Evolutionary conservation across 139 green algal species (phyloP), one percentile per base, ranked within the genome.

Genomic region (Astrephomene gubernaculifera): DNA sequence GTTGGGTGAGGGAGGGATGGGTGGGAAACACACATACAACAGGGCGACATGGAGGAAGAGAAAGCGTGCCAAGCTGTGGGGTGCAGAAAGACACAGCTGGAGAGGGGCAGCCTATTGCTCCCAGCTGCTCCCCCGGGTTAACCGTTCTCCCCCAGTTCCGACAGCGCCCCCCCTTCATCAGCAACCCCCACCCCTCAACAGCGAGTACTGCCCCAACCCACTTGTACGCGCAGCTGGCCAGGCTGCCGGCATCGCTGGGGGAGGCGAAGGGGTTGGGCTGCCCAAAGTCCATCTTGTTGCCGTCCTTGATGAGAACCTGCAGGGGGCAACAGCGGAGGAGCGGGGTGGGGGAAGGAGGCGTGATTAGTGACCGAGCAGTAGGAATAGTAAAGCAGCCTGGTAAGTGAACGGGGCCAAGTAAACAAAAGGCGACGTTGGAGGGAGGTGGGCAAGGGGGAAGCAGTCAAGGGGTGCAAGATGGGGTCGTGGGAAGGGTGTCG

Each of bases 211-310:
- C 25, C 60, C 14, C 60, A 68, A 33, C 60, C 61, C 54, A 93
- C 93, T 86, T 94, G 91, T 96, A 96, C 21, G 88, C 91, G 9
- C 87, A 90, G 44, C 88, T 91, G 1, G 93, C 91, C 31, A 95
- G 87, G 71, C 94, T 87, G 45, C 95, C 90, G 14, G 91, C 81
- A 31, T 87, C 90, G 36, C 92, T 89, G 27, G 82, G 81, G 2
- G 78, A 88, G 0, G 74, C 86, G 78, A 98, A 98, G n/a, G 96
- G 96, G 85, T 96, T 96, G 67, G 92, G 83, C 41, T 92, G 86
- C 9, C 90, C 89, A 71, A 96, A 95, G 57, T 94, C 85, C 54
- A 90, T 85, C 71, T 83, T 87, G 57, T 88, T 69, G 45, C 87
- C 91, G 39, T 79, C 80, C 71, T 89, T 88, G 27, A 79, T n/a